A percentile compares a stretch with the other conserved stretches of the same genome.
Conservation (phyloP, 257 asterid species). For the Solanum chilense region DNA sequence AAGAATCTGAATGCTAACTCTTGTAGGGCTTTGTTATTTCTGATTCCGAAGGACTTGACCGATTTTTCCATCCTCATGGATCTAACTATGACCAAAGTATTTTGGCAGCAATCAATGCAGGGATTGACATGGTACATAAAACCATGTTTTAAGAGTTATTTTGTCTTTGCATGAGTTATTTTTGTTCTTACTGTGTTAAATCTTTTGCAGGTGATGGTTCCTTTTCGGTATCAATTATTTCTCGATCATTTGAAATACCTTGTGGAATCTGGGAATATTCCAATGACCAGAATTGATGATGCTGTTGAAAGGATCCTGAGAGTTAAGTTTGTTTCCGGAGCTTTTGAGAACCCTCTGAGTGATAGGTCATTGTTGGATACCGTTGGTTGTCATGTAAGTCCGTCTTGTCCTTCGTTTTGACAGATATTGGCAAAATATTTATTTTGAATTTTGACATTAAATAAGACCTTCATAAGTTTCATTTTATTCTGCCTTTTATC, state of each 20-base stretch:
- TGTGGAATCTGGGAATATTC: constrained; percentile 56
- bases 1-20: neutral
- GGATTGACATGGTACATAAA: constrained; percentile 62
- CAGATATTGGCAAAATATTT: neutral
- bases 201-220: constrained; percentile 68
- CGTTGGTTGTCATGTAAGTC: constrained; percentile 61
- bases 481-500: neutral
- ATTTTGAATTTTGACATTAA: neutral
- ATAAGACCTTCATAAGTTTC: neutral
- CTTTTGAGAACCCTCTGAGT: constrained; percentile 59
- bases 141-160: neutral
- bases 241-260: constrained; percentile 39
- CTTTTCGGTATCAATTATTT: constrained; percentile 50
- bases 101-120: constrained; percentile 57
- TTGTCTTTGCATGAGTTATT: neutral
- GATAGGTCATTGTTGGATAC: constrained; percentile 41
- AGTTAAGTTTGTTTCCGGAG: constrained; percentile 71
- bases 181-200: neutral
- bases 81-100: constrained; percentile 53
- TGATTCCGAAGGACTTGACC: constrained; percentile 72
- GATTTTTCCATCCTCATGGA: constrained; percentile 63
- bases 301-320: constrained; percentile 80
- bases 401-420: neutral
- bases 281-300: constrained; percentile 68
- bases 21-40: constrained; percentile 72